Evolutionary conservation across 2,329 filamentous ascomycete species (phyloP), one percentile per base, ranked within the genome.

Genomic region (Penicillium occitanis): DNA sequence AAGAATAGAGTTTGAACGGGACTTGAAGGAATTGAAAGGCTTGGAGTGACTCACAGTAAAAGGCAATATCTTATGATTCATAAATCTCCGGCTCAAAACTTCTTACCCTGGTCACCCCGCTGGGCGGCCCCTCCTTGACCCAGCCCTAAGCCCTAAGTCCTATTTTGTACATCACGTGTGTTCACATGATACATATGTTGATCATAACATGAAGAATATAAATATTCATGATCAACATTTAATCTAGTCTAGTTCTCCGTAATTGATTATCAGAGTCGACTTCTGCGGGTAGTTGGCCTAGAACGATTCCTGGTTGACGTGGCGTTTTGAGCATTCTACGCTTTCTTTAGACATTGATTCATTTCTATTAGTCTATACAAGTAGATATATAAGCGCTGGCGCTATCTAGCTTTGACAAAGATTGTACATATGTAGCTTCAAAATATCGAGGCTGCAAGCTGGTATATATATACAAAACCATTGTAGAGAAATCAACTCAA

Each of bases 111-210:
- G 13, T 19, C 55, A 62, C 65, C 65, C 65, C 65, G 65, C 65
- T n/a, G 30, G 25, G 25, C 33, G 48, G 58, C 65, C 65, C 65
- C 65, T 67, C 65, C n/a, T 37, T 59, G 40, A 64, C 65, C 61
- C 65, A 67, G 65, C 65, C 65, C 65, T 67, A 59, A 67, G 65
- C 65, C 65, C 65, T 67, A 67, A 62, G n/a, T 61, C 37, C 44
- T 57, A 3, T 53, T 57, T 17, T 14, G 48, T 42, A 55, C 19
- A 22, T 67, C 65, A 67, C 65, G 61, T 66, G 65, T 5, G 30
- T 35, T 55, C 3, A 30, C 10, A 3, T 55, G 7, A 33, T 33
- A 19, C 17, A 7, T 11, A 10, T 37, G 10, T 57, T 37, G 0
- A 17, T 19, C 17, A 19, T 17, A 19, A 7, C n/a, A 28, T 50